Conservation (phyloP, 208 protist species). For the Trypanosoma congolense region DNA sequence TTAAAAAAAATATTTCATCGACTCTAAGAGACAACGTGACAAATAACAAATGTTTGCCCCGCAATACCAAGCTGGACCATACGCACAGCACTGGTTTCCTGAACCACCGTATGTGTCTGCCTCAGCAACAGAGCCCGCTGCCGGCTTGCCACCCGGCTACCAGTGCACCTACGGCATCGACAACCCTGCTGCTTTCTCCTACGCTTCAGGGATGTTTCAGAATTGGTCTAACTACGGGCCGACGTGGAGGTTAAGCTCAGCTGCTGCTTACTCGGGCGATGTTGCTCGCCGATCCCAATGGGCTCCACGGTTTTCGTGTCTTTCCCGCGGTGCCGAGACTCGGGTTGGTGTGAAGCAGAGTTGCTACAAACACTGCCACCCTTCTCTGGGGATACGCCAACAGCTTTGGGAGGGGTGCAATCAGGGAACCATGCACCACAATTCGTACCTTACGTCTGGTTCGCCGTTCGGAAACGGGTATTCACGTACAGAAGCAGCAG, state of each 20-base stretch:
- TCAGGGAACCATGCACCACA: neutral
- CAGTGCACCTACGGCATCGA: neutral
- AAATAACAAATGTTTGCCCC: too few relatives aligned
- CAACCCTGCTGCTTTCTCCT: neutral
- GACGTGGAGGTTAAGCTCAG: neutral
- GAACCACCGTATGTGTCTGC: too few relatives aligned
- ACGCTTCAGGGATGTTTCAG: neutral
- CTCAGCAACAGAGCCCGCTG: neutral
- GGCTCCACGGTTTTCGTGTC: neutral
- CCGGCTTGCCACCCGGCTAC: neutral
- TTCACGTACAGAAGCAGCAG: neutral
- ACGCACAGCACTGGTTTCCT: too few relatives aligned
- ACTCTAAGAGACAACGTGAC: too few relatives aligned
- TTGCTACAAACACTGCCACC: slow-evolving; percentile 5
- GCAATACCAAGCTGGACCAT: too few relatives aligned
- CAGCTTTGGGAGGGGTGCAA: neutral
- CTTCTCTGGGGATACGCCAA: slow-evolving; percentile 4
- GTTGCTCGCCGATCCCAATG: too few relatives aligned
- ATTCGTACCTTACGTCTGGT: neutral
- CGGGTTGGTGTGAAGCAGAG: neutral
- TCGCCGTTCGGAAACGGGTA: neutral
- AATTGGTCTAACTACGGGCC: neutral
- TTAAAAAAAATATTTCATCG: too few relatives aligned
- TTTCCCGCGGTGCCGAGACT: neutral
- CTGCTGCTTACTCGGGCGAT: neutral